phyloP scores from a whole-genome alignment of 1,284 basidiomycete genomes.

The Rhizoctonia solani region DNA sequence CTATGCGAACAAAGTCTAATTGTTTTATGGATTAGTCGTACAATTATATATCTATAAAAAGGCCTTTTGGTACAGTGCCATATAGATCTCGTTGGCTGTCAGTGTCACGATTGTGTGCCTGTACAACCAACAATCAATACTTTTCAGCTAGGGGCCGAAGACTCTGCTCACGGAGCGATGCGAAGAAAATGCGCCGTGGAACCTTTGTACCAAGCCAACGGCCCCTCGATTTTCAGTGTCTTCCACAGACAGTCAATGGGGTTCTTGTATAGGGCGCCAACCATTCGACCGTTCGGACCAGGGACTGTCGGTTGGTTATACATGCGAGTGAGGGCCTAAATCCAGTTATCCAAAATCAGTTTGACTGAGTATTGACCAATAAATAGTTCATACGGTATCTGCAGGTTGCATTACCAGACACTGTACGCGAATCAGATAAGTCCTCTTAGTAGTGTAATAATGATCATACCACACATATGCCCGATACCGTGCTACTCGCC shows the following conservation, averaged over 20 bases:
- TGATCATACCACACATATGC: constrained; percentile 81
- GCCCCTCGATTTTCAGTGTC: constrained; percentile 88
- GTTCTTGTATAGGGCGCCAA: constrained; percentile 84
- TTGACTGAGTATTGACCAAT: constrained; percentile 41
- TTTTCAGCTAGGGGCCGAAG: constrained; percentile 42
- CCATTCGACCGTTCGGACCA: constrained; percentile 71
- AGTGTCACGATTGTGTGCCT: constrained; percentile 74
- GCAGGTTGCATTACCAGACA: constrained; percentile 88
- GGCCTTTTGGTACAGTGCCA: constrained; percentile 66
- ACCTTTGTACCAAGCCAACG: constrained; percentile 92
- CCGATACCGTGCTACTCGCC: constrained; percentile 85
- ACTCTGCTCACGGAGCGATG: constrained; percentile 77
- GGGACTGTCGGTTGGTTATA: constrained; percentile 90
- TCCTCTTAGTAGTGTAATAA: constrained; percentile 21
- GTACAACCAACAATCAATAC: too few species aligned
- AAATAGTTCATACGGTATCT: constrained; percentile 64
- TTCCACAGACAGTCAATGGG: constrained; percentile 97
- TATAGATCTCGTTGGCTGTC: constrained; percentile 84
- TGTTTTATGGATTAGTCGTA: not conserved
- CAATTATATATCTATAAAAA: not conserved
- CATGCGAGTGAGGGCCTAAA: constrained; percentile 86
- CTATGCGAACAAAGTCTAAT: too few species aligned
- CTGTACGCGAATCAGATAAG: constrained; percentile 48
- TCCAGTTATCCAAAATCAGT: constrained; percentile 37
- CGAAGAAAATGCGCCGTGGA: constrained; percentile 90